A percentile compares a stretch with the other conserved stretches of the same genome.
Evolutionary conservation across 371 early-diverging fungal genomes (phyloP).

Genomic region (Mucor sp.): DNA sequence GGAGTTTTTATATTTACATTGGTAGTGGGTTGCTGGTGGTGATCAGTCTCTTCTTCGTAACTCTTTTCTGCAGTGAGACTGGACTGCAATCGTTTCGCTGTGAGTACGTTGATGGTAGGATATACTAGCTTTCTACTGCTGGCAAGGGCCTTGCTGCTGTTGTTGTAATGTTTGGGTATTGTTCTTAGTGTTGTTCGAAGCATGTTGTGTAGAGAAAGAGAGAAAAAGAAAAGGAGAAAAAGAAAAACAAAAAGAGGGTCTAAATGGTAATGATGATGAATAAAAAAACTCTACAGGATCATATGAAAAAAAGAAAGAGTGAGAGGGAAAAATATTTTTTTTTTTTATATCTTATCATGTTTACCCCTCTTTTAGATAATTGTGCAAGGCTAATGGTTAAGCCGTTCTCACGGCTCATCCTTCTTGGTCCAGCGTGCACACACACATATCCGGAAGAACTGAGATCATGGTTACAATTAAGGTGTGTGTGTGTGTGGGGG

Average conservation of each 20-base stretch:
- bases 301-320: not conserved
- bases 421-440: not conserved
- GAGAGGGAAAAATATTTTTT: not conserved
- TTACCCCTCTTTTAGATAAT: conserved; percentile 2
- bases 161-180: not conserved
- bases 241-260: too few species aligned
- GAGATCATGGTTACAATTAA: not conserved
- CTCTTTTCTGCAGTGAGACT: not conserved
- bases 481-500: too few species aligned
- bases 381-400: conserved; percentile 3
- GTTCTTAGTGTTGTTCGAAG: not conserved
- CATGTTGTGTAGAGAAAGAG: not conserved
- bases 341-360: conserved; percentile 1
- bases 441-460: not conserved
- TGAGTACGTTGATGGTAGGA: not conserved
- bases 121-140: not conserved
- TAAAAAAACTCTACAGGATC: not conserved
- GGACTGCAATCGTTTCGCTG: not conserved
- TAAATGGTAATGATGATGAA: not conserved
- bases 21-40: not conserved
- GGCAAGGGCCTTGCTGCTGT: not conserved
- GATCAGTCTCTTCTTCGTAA: not conserved
- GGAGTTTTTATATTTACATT: not conserved
- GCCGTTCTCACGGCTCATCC: not conserved
- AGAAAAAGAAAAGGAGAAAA: not conserved